These are phyloP conservation scores for Haemoproteus tartakovskyi DNA, from an alignment of 169 alveolate species.

Conservation along the genomic window DNA sequence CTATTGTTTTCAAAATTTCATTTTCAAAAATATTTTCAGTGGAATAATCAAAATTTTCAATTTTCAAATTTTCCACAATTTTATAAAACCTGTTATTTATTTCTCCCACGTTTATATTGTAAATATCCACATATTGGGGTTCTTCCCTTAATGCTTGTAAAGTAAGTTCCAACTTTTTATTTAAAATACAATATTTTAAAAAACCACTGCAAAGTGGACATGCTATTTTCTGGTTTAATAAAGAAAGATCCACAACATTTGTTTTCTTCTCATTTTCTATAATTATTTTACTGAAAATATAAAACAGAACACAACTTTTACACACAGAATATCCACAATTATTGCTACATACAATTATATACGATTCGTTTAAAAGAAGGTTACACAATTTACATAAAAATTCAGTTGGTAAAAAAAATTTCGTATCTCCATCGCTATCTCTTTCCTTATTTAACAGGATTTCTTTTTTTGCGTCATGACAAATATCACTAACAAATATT, in stretches of 20 bases:
- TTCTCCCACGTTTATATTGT: no score
- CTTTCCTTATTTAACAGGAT: constrained; percentile 16
- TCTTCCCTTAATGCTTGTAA: constrained; percentile 17
- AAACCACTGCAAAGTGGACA: constrained; percentile 53
- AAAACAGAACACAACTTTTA: constrained; percentile 44
- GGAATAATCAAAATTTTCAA: constrained; percentile 29
- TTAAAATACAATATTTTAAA: constrained; percentile 32
- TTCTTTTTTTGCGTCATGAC: constrained; percentile 63
- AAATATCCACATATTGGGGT: no score
- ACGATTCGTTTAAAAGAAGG: constrained; percentile 12
- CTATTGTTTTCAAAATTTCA: no score
- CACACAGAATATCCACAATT: constrained; percentile 67
- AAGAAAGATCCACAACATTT: not conserved
- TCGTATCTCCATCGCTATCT: constrained; percentile 27
- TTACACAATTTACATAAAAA: constrained; percentile 54
- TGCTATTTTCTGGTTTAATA: constrained; percentile 4
- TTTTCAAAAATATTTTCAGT: not conserved
- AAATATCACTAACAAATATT: constrained; percentile 10
- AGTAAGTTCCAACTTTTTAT: constrained; percentile 45
- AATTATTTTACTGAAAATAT: constrained; percentile 5
- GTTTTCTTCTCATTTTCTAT: constrained; percentile 17
- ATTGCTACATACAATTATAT: constrained; percentile 51
- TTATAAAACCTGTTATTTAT: constrained; percentile 12
- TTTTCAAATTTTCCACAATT: constrained; percentile 18
- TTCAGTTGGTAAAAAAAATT: constrained; percentile 40